Conservation (phyloP, 202 grass and related monocot genomes). For the Schoenoplectus tabernaemontani region DNA sequence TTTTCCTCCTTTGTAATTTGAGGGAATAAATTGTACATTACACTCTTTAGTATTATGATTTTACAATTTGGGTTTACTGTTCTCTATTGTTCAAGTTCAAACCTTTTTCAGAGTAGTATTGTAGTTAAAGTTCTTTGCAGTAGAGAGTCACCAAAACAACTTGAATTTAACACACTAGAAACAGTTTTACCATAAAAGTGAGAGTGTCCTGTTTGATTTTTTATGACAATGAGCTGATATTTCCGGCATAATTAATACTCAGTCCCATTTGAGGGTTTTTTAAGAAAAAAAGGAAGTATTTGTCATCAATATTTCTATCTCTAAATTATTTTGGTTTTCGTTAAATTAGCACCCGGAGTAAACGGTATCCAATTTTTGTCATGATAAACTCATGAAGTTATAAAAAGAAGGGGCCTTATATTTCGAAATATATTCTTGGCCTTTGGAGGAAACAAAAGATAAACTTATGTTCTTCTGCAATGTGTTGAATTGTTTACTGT, state of each 20-base stretch:
- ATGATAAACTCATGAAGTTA: not conserved
- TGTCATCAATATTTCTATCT: too few relatives aligned
- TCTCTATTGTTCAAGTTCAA: not conserved
- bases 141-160: not conserved
- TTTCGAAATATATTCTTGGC: not conserved
- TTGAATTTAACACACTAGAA: not conserved
- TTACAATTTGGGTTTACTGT: not conserved
- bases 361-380: not conserved
- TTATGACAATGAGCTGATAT: not conserved
- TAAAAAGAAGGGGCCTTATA: not conserved
- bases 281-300: too few relatives aligned
- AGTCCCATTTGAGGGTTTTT: not conserved
- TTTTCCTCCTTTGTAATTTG: not conserved
- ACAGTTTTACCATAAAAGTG: not conserved
- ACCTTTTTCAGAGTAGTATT: not conserved
- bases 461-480: not conserved
- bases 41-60: not conserved
- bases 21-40: not conserved
- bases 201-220: not conserved
- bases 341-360: not conserved
- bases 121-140: not conserved
- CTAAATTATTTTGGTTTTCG: too few relatives aligned
- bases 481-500: not conserved
- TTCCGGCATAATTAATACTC: not conserved
- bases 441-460: not conserved